Evolutionary conservation across 768 basidiomycete species (phyloP), one percentile per base, ranked within the genome.

Genomic region (Lactarius indigo): DNA sequence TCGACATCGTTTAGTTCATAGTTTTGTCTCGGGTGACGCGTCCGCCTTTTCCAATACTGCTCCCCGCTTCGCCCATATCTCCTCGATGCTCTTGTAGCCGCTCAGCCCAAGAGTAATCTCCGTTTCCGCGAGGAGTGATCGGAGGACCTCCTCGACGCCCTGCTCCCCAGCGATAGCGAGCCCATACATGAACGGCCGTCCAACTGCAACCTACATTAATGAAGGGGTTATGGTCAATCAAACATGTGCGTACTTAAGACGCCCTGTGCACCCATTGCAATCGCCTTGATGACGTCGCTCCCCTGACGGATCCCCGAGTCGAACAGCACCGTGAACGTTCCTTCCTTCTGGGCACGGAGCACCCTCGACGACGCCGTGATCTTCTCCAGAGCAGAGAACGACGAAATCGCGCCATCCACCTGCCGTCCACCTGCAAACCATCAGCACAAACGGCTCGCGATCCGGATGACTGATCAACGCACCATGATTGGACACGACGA

Each of bases 241-340:
- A 20, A 6, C 3, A 12, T 15, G 39, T 18, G 82, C 90, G 71
- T 69, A 92, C 87, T 79, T 23, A 94, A 75, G 18, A 95, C 87
- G 12, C 80, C 92, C 70, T 95, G 88, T 8, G 94, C 94, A 44
- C 94, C 93, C 0, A 96, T 80, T 1, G 92, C 92, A 31, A 95
- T 76, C 0, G 94, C 94, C 75, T 92, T 91, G 75, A 92, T 81
- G 57, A 94, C 84, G 68, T 96, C 94, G 52, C 86, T 84, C 12
- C 91, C 94, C 0, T 88, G 90, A 54, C 94, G 85, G 66, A 95
- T 88, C 8, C 94, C 92, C 60, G 87, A 93, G 73, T 89, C 88
- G 71, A 90, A 92, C 3, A 95, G 78, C 41, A 94, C 76, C 1
- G 88, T 87, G 50, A 92, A 75, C 64, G 83, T 83, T 1, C 89